These are phyloP conservation scores for Rubroboletus pulcherrimus DNA, from an alignment of 768 basidiomycete genomes.

Conservation along the genomic window DNA sequence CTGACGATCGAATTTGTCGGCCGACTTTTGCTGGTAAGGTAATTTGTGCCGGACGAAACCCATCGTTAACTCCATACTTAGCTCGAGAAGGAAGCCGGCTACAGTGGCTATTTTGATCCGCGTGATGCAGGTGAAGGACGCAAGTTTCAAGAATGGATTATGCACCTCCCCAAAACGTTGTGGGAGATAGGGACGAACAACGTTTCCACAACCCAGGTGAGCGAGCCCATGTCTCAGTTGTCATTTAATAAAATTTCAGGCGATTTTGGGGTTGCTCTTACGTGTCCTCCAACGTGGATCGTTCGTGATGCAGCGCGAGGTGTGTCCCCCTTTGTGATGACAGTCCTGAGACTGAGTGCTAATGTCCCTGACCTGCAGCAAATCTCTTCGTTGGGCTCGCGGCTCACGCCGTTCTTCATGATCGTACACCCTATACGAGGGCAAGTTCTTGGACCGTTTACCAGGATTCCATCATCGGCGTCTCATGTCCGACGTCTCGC, in stretches of 20 bases:
- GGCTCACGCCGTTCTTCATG: conserved; percentile 77
- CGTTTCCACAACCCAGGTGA: conserved; percentile 57
- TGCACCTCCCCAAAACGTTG: conserved; percentile 71
- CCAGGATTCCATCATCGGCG: conserved; percentile 48
- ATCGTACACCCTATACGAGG: conserved; percentile 76
- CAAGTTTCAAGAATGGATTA: conserved; percentile 61
- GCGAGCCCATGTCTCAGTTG: conserved; percentile 7
- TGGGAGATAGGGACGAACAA: conserved; percentile 79
- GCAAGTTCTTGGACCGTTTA: conserved; percentile 70
- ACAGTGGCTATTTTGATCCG: conserved; percentile 46
- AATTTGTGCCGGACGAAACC: background rate
- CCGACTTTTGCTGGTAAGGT: conserved; percentile 61
- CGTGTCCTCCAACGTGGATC: conserved; percentile 55
- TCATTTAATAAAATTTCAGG: conserved; percentile 30
- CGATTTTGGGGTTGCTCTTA: conserved; percentile 61
- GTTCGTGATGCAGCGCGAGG: conserved; percentile 41
- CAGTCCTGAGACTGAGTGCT: background rate
- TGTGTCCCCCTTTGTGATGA: conserved; percentile 27
- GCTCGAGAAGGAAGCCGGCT: conserved; percentile 58
- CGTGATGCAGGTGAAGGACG: conserved; percentile 23
- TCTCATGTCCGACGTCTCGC: conserved; percentile 51
- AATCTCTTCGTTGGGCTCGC: conserved; percentile 48
- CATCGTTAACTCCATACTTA: conserved; percentile 27
- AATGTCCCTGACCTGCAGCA: conserved; percentile 35
- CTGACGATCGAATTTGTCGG: conserved; percentile 73